phyloP scores from a whole-genome alignment of 176 grass and related monocot genomes.

The Calamus simplicifolius region DNA sequence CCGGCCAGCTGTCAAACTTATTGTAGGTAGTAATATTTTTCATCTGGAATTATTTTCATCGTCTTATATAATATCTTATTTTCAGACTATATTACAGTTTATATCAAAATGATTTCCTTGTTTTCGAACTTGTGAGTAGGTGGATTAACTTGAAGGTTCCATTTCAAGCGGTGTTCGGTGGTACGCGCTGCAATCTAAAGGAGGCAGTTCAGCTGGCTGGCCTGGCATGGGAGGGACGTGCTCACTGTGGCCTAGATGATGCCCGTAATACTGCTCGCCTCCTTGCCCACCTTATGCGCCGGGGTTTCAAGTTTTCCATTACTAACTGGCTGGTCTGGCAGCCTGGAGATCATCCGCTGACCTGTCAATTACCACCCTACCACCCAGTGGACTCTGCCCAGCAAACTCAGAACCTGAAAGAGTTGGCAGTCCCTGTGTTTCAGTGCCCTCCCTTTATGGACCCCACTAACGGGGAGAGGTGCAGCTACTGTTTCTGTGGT shows the following conservation, averaged over 20 bases:
- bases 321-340: slow-evolving; percentile 61
- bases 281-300: slow-evolving; percentile 66
- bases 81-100: too few relatives aligned
- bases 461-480: slow-evolving; percentile 25
- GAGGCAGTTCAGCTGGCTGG: slow-evolving; percentile 82
- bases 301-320: slow-evolving; percentile 84
- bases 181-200: slow-evolving; percentile 72
- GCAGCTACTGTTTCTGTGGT: slow-evolving; percentile 68
- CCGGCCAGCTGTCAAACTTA: too few relatives aligned
- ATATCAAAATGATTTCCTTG: background rate
- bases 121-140: slow-evolving; percentile 27
- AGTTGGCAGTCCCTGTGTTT: slow-evolving; percentile 18
- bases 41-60: too few relatives aligned
- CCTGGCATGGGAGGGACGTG: slow-evolving; percentile 86
- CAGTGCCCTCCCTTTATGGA: slow-evolving; percentile 32
- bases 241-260: slow-evolving; percentile 88
- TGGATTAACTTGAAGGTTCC: slow-evolving; percentile 98
- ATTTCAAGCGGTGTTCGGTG: slow-evolving; percentile 69
- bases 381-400: slow-evolving; percentile 18
- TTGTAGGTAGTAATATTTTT: too few relatives aligned
- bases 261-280: slow-evolving; percentile 90
- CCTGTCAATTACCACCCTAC: slow-evolving; percentile 27
- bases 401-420: slow-evolving; percentile 26
- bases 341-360: slow-evolving; percentile 15
- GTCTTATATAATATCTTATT: too few relatives aligned